Base-by-base conservation (phyloP, 331 rosid genomes). In the Acacia concinna region DNA sequence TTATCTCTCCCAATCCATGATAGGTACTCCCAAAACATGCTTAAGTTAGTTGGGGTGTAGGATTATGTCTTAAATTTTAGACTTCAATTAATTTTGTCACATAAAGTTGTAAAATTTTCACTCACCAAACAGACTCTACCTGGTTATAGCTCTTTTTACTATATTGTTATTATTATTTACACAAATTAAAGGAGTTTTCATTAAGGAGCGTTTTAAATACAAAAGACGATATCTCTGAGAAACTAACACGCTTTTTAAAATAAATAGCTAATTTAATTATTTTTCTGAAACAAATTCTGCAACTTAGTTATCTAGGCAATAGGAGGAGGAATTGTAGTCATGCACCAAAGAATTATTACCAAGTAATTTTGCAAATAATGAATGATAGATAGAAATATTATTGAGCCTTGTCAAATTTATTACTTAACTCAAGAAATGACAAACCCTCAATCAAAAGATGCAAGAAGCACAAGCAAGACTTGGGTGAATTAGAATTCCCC, bases 401-500 rank as follows among this genome's bases (percentile, higher is more conserved):
- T 8, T 20, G 28, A 1, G 25, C 51, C 25, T 5, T 40, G 8
- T 44, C 20, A 14, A 14, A 25, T 27, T n/a, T 67, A 18, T 49
- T 6, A 4, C 38, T 73, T 8, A 25, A 78, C 8, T 14, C 38
- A 67, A 12, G 30, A 40, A 23, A 25, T 2, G 52, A 0, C 49
- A 66, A 2, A 20, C 11, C 10, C 57, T 7, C 11, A 17, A 32
- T 78, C 4, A 71, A 54, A 73, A 54, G 34, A 81, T 27, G 71
- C 32, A 47, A 17, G 82, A 84, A 17, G 82, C 81, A 8, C 82
- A 72, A 10, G 81, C 87, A 75, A 90, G 90, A 77, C 67, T 83
- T 28, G 97, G 97, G 18, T 75, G 77, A 63, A 88, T 5, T 81
- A 92, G 77, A n/a, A 82, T 46, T 40, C 90, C 97, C 75, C 90